A percentile compares a stretch with the other conserved stretches of the same genome.
phyloP scores from a whole-genome alignment of 331 rosid genomes.

The Dryas integrifolia region DNA sequence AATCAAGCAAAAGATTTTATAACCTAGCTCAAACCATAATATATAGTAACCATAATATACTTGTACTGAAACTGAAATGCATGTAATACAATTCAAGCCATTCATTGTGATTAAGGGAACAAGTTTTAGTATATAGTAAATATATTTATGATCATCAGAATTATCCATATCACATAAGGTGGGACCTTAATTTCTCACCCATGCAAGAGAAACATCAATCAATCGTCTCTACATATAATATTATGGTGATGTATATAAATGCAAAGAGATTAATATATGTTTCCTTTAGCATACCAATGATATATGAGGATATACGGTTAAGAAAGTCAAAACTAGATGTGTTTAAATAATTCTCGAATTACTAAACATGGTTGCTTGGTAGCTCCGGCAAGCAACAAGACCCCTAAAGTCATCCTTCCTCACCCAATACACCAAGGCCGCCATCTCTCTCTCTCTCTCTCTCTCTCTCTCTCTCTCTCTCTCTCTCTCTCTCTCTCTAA shows the following conservation, averaged over 20 bases:
- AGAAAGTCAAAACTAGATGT: constrained; percentile 52
- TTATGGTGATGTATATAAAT: constrained; percentile 7
- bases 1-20: constrained; percentile 26
- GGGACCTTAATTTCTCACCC: constrained; percentile 3
- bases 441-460: constrained; percentile 23
- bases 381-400: constrained; percentile 65
- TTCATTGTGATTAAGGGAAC: constrained; percentile 3
- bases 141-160: too few species aligned
- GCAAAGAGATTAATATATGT: constrained; percentile 9
- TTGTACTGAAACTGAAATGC: neutral
- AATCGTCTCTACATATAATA: neutral
- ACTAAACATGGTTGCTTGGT: constrained; percentile 50
- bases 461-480: neutral
- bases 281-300: neutral
- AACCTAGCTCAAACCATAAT: constrained; percentile 3
- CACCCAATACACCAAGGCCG: constrained; percentile 42
- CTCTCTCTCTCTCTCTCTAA: neutral
- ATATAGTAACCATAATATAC: neutral
- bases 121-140: neutral
- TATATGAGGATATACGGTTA: constrained; percentile 12
- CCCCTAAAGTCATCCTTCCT: constrained; percentile 34
- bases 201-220: constrained; percentile 10
- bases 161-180: neutral
- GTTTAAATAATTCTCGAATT: constrained; percentile 54
- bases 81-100: neutral